Evolutionary conservation across 1,284 basidiomycete species (phyloP), one percentile per base, ranked within the genome.

Genomic region (Puccinia triticina): DNA sequence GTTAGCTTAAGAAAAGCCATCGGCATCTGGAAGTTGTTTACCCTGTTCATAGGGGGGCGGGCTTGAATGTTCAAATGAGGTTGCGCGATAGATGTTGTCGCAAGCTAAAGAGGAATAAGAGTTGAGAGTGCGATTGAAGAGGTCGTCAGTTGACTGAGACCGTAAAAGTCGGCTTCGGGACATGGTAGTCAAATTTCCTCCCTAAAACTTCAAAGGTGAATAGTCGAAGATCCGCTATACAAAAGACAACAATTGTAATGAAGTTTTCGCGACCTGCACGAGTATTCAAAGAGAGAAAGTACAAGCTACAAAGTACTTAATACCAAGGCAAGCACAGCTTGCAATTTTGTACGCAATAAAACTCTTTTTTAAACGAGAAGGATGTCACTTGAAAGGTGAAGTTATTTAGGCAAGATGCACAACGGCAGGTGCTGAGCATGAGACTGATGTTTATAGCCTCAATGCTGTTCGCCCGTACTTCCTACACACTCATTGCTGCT

Each of bases 131-230:
- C 34, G 61, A 23, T 40, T 40, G 16, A 66, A 21, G 34, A 66
- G 14, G 61, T 66, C 61, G 18, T 66, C 61, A 18, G 34, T 40
- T 66, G 61, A 66, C 34, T 66, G 61, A 66, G 61, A 66, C 11
- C 61, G 61, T 16, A 40, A 37, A 40, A 66, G 32, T 40, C 61
- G 61, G 34, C 61, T 66, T 34, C 61, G 61, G 2, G 34, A 66
- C 61, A 66, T 66, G 32, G 4, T 40, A 1, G 1, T 23, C 61
- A 7, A 40, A n/a, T n/a, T n/a, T n/a, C n/a, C n/a, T n/a, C n/a
- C n/a, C n/a, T n/a, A n/a, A 37, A 64, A 18, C 34, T 64, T 16
- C 32, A 14, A 37, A 8, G 55, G 55, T 57, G 12, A 40, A 40
- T 32, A n/a, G 61, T 2, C 34, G 34, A n/a, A 40, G 61, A 16